phyloP scores from a whole-genome alignment of 176 grass and related monocot species.

The Puccinellia tenuiflora region DNA sequence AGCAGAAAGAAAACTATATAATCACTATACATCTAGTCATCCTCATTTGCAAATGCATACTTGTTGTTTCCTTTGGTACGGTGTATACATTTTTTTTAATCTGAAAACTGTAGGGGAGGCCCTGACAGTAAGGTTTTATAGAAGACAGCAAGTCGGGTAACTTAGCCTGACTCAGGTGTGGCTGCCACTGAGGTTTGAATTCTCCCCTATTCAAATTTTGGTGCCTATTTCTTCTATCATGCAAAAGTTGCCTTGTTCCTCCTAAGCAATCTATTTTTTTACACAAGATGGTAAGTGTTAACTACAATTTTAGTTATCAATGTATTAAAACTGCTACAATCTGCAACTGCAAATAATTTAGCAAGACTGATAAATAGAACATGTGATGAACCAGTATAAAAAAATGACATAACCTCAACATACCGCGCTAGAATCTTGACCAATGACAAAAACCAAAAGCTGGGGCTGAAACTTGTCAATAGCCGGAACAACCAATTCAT shows the following conservation, averaged over 20 bases:
- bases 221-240: not conserved
- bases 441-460: constrained; percentile 76
- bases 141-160: too few relatives aligned
- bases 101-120: too few relatives aligned
- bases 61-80: too few relatives aligned
- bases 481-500: constrained; percentile 62
- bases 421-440: constrained; percentile 86
- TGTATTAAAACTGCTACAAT: too few relatives aligned
- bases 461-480: constrained; percentile 61
- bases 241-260: too few relatives aligned
- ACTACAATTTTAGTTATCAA: too few relatives aligned
- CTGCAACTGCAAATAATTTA: not conserved
- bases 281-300: too few relatives aligned
- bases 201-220: not conserved
- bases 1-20: not conserved
- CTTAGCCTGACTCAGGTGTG: too few relatives aligned
- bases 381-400: not conserved
- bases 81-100: too few relatives aligned
- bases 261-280: not conserved
- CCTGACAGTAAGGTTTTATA: too few relatives aligned
- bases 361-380: not conserved
- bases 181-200: too few relatives aligned
- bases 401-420: constrained; percentile 9
- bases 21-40: not conserved
- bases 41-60: too few relatives aligned